Percentiles rank a stretch among this genome's conserved stretches.
phyloP scores from a whole-genome alignment of 805 yeast species.

The Saccharomycopsis javanensis region DNA sequence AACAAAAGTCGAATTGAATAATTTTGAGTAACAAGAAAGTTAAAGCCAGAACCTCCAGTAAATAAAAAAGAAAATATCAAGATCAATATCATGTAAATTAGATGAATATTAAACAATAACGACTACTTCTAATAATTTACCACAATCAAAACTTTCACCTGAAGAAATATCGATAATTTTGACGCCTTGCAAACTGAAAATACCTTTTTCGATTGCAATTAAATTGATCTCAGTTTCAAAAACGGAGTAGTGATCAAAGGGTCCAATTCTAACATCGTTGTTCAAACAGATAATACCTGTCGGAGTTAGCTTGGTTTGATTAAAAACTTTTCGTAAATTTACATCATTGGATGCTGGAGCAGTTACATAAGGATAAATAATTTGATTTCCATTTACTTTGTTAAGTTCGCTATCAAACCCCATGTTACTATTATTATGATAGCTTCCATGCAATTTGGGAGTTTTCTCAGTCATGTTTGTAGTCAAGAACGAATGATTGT shows the following conservation, averaged over 20 bases:
- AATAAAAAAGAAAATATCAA: background rate
- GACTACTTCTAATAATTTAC: slow-evolving; percentile 57
- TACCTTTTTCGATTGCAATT: slow-evolving; percentile 56
- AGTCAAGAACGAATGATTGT: slow-evolving; percentile 18
- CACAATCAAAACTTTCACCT: slow-evolving; percentile 65
- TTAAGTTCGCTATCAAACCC: slow-evolving; percentile 11
- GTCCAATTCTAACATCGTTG: slow-evolving; percentile 57
- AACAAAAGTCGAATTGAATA: background rate
- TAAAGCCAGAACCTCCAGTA: background rate
- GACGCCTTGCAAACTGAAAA: slow-evolving; percentile 55
- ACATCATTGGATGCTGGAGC: slow-evolving; percentile 18
- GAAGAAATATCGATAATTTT: slow-evolving; percentile 50
- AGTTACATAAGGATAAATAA: slow-evolving; percentile 15
- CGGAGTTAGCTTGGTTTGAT: slow-evolving; percentile 31
- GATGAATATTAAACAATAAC: slow-evolving; percentile 28
- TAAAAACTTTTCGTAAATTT: slow-evolving; percentile 28
- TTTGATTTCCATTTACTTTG: slow-evolving; percentile 11
- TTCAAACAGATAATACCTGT: slow-evolving; percentile 54
- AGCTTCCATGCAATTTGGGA: slow-evolving; percentile 21
- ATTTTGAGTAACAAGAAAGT: background rate
- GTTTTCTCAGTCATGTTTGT: slow-evolving; percentile 16
- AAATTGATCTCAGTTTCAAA: slow-evolving; percentile 54
- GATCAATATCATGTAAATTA: background rate
- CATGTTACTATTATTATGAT: slow-evolving; percentile 10
- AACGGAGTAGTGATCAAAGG: slow-evolving; percentile 49